Percentiles rank a stretch among this genome's conserved stretches.
Evolutionary conservation across 208 protist genomes (phyloP).

Genomic region (Leishmania guyanensis): DNA sequence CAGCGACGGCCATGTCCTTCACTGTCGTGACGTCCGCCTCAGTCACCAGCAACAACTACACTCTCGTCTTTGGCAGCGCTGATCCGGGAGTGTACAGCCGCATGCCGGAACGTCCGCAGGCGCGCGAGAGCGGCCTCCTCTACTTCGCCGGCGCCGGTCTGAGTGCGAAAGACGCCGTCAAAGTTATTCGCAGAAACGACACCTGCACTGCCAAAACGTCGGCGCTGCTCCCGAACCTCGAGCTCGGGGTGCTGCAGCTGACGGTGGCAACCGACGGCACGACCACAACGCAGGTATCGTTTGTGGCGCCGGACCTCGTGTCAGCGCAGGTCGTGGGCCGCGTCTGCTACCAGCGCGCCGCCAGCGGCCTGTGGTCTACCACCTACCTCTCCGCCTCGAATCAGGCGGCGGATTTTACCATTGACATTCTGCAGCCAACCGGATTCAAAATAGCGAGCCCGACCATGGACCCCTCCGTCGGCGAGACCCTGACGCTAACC

Average conservation of each 20-base stretch:
- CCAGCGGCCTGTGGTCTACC: constrained; percentile 51
- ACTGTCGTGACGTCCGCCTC: constrained; percentile 47
- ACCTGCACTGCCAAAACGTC: constrained; percentile 58
- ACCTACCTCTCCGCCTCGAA: constrained; percentile 49
- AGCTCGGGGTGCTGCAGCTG: constrained; percentile 41
- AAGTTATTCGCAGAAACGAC: constrained; percentile 50
- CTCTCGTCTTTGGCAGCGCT: constrained; percentile 47
- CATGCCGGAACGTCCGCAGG: constrained; percentile 65
- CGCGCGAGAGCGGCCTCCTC: constrained; percentile 61
- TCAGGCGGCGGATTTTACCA: constrained; percentile 62
- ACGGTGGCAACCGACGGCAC: neutral
- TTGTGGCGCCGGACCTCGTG: constrained; percentile 70
- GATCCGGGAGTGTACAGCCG: constrained; percentile 67
- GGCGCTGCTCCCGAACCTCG: constrained; percentile 63
- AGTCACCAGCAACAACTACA: constrained; percentile 10
- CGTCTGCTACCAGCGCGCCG: constrained; percentile 76
- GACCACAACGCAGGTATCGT: constrained; percentile 39
- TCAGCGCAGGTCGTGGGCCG: constrained; percentile 44
- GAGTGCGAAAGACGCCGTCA: constrained; percentile 48
- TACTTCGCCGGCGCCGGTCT: constrained; percentile 64
- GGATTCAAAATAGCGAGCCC: constrained; percentile 48
- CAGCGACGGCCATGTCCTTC: constrained; percentile 56
- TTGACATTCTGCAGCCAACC: constrained; percentile 81
- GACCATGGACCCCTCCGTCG: constrained; percentile 45
- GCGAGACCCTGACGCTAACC: constrained; percentile 47